phyloP scores from a whole-genome alignment of 1,139 yeast genomes.

The Blastobotrys aristatus region DNA sequence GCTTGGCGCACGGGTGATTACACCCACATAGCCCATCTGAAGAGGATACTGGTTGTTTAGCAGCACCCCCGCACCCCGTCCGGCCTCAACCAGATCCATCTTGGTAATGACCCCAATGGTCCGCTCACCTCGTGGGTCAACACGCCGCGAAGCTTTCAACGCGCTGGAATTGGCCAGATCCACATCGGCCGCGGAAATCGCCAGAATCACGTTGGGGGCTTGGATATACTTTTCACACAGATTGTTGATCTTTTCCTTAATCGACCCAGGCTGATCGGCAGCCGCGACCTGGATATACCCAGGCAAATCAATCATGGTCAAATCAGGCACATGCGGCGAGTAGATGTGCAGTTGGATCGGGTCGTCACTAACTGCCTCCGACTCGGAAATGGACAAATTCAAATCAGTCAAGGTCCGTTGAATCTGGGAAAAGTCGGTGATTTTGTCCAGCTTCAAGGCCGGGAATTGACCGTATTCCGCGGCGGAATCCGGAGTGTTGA shows the following conservation, averaged over 20 bases:
- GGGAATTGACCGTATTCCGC: conserved; percentile 94
- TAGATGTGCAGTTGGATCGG: conserved; percentile 88
- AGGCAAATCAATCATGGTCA: conserved; percentile 90
- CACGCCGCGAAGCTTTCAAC: conserved; percentile 81
- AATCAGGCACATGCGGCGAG: conserved; percentile 90
- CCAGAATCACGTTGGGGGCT: conserved; percentile 88
- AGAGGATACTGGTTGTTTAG: conserved; percentile 81
- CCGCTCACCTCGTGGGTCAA: conserved; percentile 91
- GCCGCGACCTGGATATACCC: conserved; percentile 97
- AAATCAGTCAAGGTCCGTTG: conserved; percentile 79
- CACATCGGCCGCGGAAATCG: conserved; percentile 96
- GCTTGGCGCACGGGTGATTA: conserved; percentile 73
- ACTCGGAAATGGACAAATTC: conserved; percentile 84
- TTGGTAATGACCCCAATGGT: conserved; percentile 96
- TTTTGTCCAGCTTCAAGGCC: conserved; percentile 69
- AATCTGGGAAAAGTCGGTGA: conserved; percentile 84
- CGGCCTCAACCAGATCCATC: conserved; percentile 80
- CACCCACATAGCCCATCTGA: conserved; percentile 96
- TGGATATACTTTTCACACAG: conserved; percentile 83
- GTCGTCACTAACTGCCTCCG: conserved; percentile 81
- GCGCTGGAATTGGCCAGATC: conserved; percentile 97
- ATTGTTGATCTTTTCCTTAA: conserved; percentile 71
- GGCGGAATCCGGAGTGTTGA: conserved; percentile 77
- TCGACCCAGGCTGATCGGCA: conserved; percentile 85
- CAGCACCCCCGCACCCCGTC: conserved; percentile 61